phyloP scores from a whole-genome alignment of 2,329 filamentous ascomycete genomes.

The Basipetospora chlamydospora region DNA sequence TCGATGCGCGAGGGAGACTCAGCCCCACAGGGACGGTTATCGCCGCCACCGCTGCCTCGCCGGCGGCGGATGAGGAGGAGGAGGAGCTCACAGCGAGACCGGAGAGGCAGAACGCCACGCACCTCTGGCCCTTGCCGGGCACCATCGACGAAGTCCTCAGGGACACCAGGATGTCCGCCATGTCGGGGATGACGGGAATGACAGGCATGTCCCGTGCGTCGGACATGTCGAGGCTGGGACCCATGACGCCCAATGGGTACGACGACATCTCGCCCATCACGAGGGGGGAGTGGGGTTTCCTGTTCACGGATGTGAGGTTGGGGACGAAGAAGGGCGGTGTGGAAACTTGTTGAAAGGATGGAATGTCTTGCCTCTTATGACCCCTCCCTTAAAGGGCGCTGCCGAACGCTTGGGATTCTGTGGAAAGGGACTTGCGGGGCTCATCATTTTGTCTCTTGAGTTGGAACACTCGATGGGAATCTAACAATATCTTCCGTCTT shows the following conservation, averaged over 20 bases:
- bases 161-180: too few relatives aligned
- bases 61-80: slow-evolving; percentile 18
- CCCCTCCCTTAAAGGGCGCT: slow-evolving; percentile 1
- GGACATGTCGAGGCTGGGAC: slow-evolving; percentile 20
- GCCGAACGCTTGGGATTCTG: too few relatives aligned
- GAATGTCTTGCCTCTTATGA: slow-evolving; percentile 3
- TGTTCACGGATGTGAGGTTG: slow-evolving; percentile 35
- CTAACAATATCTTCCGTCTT: too few relatives aligned
- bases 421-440: too few relatives aligned
- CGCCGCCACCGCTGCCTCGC: too few relatives aligned
- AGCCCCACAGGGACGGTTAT: slow-evolving; percentile 5
- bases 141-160: slow-evolving; percentile 31
- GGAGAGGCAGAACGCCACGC: slow-evolving; percentile 14
- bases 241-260: slow-evolving; percentile 42
- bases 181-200: too few relatives aligned
- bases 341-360: slow-evolving; percentile 27
- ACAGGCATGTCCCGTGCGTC: slow-evolving; percentile 2
- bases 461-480: too few relatives aligned
- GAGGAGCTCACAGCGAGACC: slow-evolving; percentile 23
- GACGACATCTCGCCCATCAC: slow-evolving; percentile 50
- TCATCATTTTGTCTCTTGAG: too few relatives aligned
- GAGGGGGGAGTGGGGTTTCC: slow-evolving; percentile 46
- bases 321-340: slow-evolving; percentile 32
- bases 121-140: slow-evolving; percentile 9
- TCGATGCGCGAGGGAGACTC: slow-evolving; percentile 13